phyloP scores from a whole-genome alignment of 139 green algal species.

The Marvania coccoides region DNA sequence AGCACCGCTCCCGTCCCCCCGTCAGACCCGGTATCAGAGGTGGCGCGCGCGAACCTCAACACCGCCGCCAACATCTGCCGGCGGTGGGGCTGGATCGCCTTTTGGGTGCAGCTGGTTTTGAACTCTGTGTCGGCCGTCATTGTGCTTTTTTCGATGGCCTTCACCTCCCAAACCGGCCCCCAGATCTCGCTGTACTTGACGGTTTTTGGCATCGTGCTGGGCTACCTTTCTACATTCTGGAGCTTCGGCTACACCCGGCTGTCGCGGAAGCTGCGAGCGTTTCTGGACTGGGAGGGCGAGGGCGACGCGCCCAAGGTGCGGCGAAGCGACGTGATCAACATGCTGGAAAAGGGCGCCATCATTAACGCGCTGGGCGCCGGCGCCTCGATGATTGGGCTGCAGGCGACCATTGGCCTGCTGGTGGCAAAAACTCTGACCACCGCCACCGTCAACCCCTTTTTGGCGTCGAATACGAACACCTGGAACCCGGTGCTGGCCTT shows the following conservation, averaged over 20 bases:
- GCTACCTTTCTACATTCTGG: conserved; percentile 90
- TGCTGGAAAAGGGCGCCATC: conserved; percentile 54
- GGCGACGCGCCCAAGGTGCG: conserved; percentile 34
- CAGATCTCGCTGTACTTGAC: conserved; percentile 83
- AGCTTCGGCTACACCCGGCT: conserved; percentile 77
- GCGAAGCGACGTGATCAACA: conserved; percentile 48
- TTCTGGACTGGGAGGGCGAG: conserved; percentile 44
- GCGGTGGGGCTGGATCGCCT: conserved; percentile 78
- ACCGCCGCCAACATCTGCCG: conserved; percentile 28
- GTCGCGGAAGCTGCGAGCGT: conserved; percentile 50
- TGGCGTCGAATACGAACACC: conserved; percentile 42
- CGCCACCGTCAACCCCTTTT: conserved; percentile 81
- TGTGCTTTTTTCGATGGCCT: conserved; percentile 90
- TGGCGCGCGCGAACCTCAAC: conserved; percentile 29
- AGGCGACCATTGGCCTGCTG: conserved; percentile 83
- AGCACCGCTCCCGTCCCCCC: not conserved
- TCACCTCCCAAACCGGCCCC: conserved; percentile 77
- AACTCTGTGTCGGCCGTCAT: conserved; percentile 82
- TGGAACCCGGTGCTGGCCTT: conserved; percentile 96
- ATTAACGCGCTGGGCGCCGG: conserved; percentile 74
- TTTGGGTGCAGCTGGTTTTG: conserved; percentile 93
- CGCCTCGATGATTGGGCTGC: conserved; percentile 59
- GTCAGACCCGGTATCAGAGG: conserved; percentile 19
- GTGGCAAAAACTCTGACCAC: conserved; percentile 96
- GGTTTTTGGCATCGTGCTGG: conserved; percentile 81